Evolutionary conservation across 495 filamentous ascomycete species (phyloP).

Genomic region (Paragyromitra xinjiangensis): DNA sequence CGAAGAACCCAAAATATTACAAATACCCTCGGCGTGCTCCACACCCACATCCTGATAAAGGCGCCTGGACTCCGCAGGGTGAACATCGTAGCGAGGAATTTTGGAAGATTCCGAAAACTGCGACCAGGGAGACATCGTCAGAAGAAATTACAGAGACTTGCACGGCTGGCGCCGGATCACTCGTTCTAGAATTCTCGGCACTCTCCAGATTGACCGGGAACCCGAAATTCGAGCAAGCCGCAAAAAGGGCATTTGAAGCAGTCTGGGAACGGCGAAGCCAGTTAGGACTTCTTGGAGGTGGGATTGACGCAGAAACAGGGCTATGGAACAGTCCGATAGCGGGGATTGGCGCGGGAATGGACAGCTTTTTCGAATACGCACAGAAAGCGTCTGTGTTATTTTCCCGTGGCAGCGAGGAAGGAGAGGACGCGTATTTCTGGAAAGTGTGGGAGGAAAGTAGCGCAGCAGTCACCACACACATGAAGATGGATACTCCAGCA

Average conservation of each 20-base stretch:
- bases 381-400: conserved; percentile 91
- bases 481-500: conserved; percentile 76
- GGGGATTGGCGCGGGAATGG: conserved; percentile 93
- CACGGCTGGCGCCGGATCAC: conserved; percentile 91
- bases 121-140: conserved; percentile 55
- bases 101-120: conserved; percentile 50
- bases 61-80: conserved; percentile 46
- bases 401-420: conserved; percentile 71
- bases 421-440: conserved; percentile 79
- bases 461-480: conserved; percentile 82
- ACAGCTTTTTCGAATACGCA: conserved; percentile 98
- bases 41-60: conserved; percentile 62
- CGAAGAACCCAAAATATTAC: conserved; percentile 56
- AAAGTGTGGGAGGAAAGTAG: conserved; percentile 87
- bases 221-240: conserved; percentile 82
- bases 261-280: conserved; percentile 87
- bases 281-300: conserved; percentile 87
- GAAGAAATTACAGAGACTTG: conserved; percentile 93
- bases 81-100: conserved; percentile 49
- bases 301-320: conserved; percentile 90
- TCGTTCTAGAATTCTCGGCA: conserved; percentile 90
- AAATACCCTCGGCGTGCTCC: conserved; percentile 64
- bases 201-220: conserved; percentile 90
- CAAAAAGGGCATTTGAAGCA: conserved; percentile 92
- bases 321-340: conserved; percentile 87